These are phyloP conservation scores for Bryoerythrophyllum caledonicum DNA, from an alignment of 225 moss, liverwort and hornwort species.

Conservation along the genomic window DNA sequence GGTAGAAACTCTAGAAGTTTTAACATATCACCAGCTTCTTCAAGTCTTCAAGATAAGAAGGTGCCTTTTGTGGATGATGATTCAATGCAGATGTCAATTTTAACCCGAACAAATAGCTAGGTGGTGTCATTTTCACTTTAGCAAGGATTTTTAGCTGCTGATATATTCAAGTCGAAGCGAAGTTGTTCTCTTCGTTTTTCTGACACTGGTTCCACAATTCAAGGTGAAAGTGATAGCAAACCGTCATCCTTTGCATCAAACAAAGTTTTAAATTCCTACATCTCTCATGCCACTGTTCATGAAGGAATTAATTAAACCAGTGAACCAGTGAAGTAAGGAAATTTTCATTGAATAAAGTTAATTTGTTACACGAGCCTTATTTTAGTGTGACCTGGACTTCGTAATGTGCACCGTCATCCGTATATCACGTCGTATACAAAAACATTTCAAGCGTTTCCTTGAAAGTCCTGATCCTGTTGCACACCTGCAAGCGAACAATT, in stretches of 20 bases:
- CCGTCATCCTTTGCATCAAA: not conserved
- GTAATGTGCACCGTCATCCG: not conserved
- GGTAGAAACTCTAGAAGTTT: not conserved
- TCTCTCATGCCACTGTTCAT: not conserved
- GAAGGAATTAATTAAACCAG: too few species aligned
- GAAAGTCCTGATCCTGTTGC: not conserved
- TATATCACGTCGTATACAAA: too few species aligned
- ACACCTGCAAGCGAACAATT: not conserved
- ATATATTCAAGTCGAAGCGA: not conserved
- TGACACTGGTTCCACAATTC: not conserved
- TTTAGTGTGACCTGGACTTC: not conserved
- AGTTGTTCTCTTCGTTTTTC: not conserved
- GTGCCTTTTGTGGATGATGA: not conserved
- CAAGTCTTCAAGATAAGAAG: not conserved
- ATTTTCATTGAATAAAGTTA: not conserved
- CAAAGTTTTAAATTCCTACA: not conserved
- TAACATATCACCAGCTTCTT: not conserved
- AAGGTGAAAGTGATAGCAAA: not conserved
- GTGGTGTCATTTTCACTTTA: not conserved
- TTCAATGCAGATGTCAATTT: not conserved
- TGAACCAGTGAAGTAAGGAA: not conserved
- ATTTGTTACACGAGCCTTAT: not conserved
- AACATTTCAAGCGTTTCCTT: not conserved
- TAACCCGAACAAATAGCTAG: not conserved
- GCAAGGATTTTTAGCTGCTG: not conserved